Evolutionary conservation across 805 yeast species (phyloP).

Genomic region (Kodamaea restingae): DNA sequence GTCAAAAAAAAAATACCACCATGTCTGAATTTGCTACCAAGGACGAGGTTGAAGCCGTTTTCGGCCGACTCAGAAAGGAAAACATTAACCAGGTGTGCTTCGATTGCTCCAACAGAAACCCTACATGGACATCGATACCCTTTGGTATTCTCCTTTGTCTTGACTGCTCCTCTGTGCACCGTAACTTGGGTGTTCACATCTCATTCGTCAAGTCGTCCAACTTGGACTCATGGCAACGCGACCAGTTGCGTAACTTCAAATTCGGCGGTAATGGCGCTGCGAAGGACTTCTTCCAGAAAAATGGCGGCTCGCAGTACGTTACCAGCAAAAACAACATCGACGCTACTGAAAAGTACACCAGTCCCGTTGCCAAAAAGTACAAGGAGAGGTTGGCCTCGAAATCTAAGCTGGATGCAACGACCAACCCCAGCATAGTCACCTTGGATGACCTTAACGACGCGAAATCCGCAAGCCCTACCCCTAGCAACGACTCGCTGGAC

Average conservation of each 20-base stretch:
- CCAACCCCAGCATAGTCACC: slow-evolving; percentile 71
- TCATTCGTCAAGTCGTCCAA: slow-evolving; percentile 90
- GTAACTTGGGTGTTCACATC: slow-evolving; percentile 94
- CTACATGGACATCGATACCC: slow-evolving; percentile 98
- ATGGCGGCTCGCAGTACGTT: slow-evolving; percentile 77
- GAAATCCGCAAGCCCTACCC: slow-evolving; percentile 26
- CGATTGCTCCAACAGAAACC: slow-evolving; percentile 91
- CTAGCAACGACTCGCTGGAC: slow-evolving; percentile 51
- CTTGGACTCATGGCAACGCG: slow-evolving; percentile 91
- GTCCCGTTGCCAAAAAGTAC: slow-evolving; percentile 75
- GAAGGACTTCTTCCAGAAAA: slow-evolving; percentile 73
- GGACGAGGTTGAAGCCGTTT: slow-evolving; percentile 65
- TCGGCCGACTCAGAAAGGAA: slow-evolving; percentile 56
- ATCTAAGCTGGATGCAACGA: slow-evolving; percentile 59
- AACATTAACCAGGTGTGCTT: slow-evolving; percentile 84
- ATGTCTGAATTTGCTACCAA: slow-evolving; percentile 57
- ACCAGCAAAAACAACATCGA: slow-evolving; percentile 43
- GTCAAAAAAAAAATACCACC: slow-evolving; percentile 4
- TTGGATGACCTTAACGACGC: slow-evolving; percentile 46
- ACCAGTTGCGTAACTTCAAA: slow-evolving; percentile 86
- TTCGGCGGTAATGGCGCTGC: slow-evolving; percentile 91
- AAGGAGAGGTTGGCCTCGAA: slow-evolving; percentile 72
- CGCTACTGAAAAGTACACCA: slow-evolving; percentile 74
- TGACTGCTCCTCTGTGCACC: slow-evolving; percentile 93
- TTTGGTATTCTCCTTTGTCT: slow-evolving; percentile 90